Evolutionary conservation across 1,284 basidiomycete species (phyloP).

Genomic region (Naganishia liquefaciens): DNA sequence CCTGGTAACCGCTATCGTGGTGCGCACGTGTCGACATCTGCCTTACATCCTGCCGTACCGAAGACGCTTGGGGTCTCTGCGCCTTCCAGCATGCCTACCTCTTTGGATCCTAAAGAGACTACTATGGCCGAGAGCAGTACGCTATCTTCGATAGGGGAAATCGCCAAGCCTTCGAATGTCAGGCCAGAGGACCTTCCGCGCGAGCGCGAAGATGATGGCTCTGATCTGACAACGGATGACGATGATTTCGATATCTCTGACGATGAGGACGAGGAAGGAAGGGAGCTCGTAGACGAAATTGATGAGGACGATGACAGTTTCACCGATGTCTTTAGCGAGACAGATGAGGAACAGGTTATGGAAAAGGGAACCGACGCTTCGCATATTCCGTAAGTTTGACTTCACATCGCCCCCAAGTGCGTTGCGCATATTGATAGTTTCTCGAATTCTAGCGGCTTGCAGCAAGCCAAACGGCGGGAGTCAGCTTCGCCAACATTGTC

Average conservation of each 20-base stretch:
- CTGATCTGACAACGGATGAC: slow-evolving; percentile 19
- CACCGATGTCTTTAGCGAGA: too few species aligned
- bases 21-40: neutral
- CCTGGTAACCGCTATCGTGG: slow-evolving; percentile 7
- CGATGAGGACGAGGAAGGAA: slow-evolving; percentile 30
- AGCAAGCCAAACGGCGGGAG: too few species aligned
- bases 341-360: too few species aligned
- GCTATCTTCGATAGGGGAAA: slow-evolving; percentile 5
- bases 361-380: neutral
- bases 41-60: neutral
- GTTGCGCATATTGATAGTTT: neutral
- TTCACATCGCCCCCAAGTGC: too few species aligned
- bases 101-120: neutral
- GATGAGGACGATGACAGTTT: neutral
- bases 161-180: neutral
- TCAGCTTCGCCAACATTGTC: slow-evolving; percentile 19
- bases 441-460: too few species aligned
- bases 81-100: neutral
- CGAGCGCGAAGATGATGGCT: slow-evolving; percentile 13
- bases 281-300: slow-evolving; percentile 7
- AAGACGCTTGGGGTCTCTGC: neutral
- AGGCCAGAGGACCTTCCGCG: too few species aligned
- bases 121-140: slow-evolving; percentile 1
- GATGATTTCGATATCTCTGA: slow-evolving; percentile 37
- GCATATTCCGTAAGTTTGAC: neutral